A percentile compares a stretch with the other conserved stretches of the same genome.
Conservation (phyloP, 2,329 filamentous ascomycete species). For the Penicillium capsulatum region DNA sequence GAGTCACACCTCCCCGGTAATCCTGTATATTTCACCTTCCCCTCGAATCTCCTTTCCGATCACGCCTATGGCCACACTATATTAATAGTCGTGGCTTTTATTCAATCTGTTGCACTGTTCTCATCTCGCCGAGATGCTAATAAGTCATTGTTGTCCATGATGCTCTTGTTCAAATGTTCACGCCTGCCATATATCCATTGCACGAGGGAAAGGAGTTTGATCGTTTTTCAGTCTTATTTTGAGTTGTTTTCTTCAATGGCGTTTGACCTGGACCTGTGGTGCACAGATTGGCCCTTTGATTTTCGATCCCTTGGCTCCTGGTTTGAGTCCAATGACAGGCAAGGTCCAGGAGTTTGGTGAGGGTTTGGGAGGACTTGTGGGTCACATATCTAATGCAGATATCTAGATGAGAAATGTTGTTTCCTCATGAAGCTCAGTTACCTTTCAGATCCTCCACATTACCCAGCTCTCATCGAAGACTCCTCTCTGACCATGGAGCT, state of each 20-base stretch:
- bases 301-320: constrained; percentile 1
- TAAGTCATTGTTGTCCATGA: constrained; percentile 4
- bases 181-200: constrained; percentile 21
- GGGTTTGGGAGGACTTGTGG: constrained; percentile 4
- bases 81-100: too few relatives aligned
- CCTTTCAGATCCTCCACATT: too few relatives aligned
- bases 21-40: constrained; percentile 1
- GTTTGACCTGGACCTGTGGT: constrained; percentile 13
- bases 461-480: too few relatives aligned
- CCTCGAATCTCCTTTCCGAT: background rate
- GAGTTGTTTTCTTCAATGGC: constrained; percentile 12
- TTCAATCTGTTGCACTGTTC: background rate
- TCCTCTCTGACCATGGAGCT: too few relatives aligned
- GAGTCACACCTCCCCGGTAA: constrained; percentile 35
- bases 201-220: constrained; percentile 21
- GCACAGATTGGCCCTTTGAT: constrained; percentile 23
- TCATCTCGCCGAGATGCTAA: constrained; percentile 9
- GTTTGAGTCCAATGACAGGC: constrained; percentile 1
- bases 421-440: background rate
- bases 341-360: constrained; percentile 22
- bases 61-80: too few relatives aligned
- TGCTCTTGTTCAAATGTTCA: constrained; percentile 7
- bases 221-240: background rate
- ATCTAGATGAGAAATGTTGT: constrained; percentile 16
- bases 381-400: constrained; percentile 16